phyloP scores from a whole-genome alignment of 2,329 filamentous ascomycete genomes.

The Cordyceps cicadae region DNA sequence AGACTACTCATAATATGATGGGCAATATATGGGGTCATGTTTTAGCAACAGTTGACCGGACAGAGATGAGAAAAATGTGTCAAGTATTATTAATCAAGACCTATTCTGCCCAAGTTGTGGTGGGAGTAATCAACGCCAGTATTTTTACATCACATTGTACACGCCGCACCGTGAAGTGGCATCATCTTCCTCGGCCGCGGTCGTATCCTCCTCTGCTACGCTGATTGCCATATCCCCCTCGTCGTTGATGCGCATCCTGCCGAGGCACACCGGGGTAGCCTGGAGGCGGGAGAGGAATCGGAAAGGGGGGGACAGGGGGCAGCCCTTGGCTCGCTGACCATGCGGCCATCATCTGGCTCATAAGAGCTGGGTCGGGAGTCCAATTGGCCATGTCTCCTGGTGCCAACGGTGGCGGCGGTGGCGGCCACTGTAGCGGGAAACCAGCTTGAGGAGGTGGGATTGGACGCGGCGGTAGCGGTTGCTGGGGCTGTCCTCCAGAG shows the following conservation, averaged over 20 bases:
- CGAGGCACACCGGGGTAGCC: neutral
- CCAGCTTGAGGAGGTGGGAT: constrained; percentile 20
- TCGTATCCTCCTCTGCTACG: constrained; percentile 25
- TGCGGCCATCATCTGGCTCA: constrained; percentile 13
- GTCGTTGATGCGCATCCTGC: neutral
- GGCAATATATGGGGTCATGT: too few relatives aligned
- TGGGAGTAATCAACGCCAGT: too few relatives aligned
- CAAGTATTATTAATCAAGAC: too few relatives aligned
- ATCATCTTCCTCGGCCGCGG: constrained; percentile 22
- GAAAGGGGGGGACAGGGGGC: constrained; percentile 15
- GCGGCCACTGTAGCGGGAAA: constrained; percentile 35
- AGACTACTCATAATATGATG: too few relatives aligned
- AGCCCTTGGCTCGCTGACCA: constrained; percentile 2
- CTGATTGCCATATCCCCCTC: constrained; percentile 16
- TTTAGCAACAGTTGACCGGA: too few relatives aligned
- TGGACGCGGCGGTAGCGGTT: constrained; percentile 26
- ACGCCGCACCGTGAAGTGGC: too few relatives aligned
- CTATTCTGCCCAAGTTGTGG: too few relatives aligned
- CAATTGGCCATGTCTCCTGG: constrained; percentile 14
- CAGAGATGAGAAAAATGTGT: too few relatives aligned
- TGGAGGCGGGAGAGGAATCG: neutral
- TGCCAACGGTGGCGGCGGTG: constrained; percentile 26
- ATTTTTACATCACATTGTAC: too few relatives aligned
- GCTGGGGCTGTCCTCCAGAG: constrained; percentile 17
- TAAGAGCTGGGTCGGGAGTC: constrained; percentile 13